Percentiles rank a stretch among this genome's conserved stretches.
Conservation (phyloP, 805 yeast species). For the Candida nonsorbophila region DNA sequence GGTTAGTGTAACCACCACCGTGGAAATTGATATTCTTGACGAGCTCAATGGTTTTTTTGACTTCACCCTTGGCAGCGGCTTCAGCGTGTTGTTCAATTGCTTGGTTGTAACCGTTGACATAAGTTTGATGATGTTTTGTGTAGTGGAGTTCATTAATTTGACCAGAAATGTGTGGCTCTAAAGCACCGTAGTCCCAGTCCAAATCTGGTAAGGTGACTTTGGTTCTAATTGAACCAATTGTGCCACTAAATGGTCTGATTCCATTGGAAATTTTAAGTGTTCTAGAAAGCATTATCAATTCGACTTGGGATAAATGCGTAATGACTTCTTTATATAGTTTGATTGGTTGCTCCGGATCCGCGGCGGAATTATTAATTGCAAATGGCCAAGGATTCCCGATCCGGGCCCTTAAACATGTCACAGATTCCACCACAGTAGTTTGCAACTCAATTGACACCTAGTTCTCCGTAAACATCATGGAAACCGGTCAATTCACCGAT, state of each 20-base stretch:
- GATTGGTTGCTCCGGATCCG: too few species aligned
- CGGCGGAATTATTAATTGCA: too few species aligned
- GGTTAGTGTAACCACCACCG: constrained; percentile 50
- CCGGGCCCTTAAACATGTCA: too few species aligned
- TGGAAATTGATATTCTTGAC: constrained; percentile 44
- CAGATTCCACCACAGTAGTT: too few species aligned
- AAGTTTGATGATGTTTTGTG: constrained; percentile 47
- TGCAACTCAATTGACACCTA: too few species aligned
- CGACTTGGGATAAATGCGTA: too few species aligned
- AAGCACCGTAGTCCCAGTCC: constrained; percentile 43
- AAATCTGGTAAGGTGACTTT: constrained; percentile 36
- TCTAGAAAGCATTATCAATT: neutral
- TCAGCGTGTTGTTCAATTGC: constrained; percentile 34
- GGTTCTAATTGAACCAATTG: constrained; percentile 20
- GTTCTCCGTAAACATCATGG: too few species aligned
- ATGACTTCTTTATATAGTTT: too few species aligned
- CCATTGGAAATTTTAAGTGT: neutral
- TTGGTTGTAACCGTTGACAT: constrained; percentile 42
- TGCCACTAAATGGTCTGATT: constrained; percentile 1
- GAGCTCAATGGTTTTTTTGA: constrained; percentile 35
- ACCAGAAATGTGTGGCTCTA: constrained; percentile 44
- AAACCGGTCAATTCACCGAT: too few species aligned
- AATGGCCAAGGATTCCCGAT: too few species aligned
- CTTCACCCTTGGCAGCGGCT: constrained; percentile 13
- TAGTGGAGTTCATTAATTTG: constrained; percentile 45